Percentiles rank a stretch among this genome's conserved stretches.
phyloP scores from a whole-genome alignment of 768 basidiomycete species.

The Collybiopsis luxurians region DNA sequence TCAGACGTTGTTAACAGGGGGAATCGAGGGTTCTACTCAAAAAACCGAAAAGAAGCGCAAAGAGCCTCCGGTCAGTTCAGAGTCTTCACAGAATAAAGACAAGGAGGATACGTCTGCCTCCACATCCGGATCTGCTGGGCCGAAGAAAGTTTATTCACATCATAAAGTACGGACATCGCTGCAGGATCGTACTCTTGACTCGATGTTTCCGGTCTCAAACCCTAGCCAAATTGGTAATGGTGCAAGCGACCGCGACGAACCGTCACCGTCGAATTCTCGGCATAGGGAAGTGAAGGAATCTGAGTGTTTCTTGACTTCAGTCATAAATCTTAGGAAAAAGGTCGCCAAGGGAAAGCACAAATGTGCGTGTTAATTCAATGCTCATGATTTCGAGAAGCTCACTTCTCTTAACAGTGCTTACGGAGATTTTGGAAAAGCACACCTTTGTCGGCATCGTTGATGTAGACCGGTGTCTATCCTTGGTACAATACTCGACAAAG shows the following conservation, averaged over 20 bases:
- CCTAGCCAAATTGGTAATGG: constrained; percentile 38
- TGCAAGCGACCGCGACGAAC: constrained; percentile 5
- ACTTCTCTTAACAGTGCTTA: constrained; percentile 52
- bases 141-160: constrained; percentile 66
- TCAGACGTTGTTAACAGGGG: constrained; percentile 63
- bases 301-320: constrained; percentile 71
- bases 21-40: constrained; percentile 30
- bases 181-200: constrained; percentile 87
- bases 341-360: constrained; percentile 62
- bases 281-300: constrained; percentile 69
- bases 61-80: constrained; percentile 15
- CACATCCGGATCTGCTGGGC: constrained; percentile 21
- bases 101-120: not conserved
- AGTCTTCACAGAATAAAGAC: not conserved
- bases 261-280: constrained; percentile 20
- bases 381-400: not conserved
- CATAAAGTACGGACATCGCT: constrained; percentile 91
- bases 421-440: constrained; percentile 82
- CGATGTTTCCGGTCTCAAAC: constrained; percentile 80
- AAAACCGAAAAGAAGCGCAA: constrained; percentile 24
- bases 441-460: constrained; percentile 94
- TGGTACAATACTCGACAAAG: constrained; percentile 86
- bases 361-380: constrained; percentile 42
- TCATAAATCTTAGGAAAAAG: constrained; percentile 59
- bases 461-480: constrained; percentile 62